These are phyloP conservation scores for Kurtzmaniella quercitrusa DNA, from an alignment of 1,139 yeast genomes.

Conservation along the genomic window DNA sequence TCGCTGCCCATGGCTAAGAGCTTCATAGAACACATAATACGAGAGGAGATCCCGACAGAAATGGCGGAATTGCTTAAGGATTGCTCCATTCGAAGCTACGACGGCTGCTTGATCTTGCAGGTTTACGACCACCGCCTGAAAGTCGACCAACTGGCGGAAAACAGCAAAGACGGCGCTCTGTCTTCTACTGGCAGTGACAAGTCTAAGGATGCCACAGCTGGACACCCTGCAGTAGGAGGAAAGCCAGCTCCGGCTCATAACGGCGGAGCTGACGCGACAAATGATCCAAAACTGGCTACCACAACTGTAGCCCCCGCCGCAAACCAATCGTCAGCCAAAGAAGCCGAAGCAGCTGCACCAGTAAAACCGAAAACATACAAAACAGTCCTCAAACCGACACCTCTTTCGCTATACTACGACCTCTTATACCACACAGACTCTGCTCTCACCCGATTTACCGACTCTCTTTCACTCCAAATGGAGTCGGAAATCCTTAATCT, in stretches of 20 bases:
- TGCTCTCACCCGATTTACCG: slow-evolving; percentile 71
- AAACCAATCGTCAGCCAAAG: slow-evolving; percentile 2
- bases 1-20: slow-evolving; percentile 74
- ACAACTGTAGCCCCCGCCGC: slow-evolving; percentile 2
- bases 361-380: slow-evolving; percentile 65
- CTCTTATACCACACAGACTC: slow-evolving; percentile 78
- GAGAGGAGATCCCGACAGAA: slow-evolving; percentile 83
- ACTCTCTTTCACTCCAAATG: slow-evolving; percentile 68
- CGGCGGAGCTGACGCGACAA: not conserved
- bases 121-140: slow-evolving; percentile 61
- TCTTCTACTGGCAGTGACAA: too few relatives aligned
- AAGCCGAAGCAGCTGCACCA: not conserved
- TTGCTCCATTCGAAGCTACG: slow-evolving; percentile 76
- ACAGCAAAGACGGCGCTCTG: not conserved
- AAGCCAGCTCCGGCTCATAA: not conserved
- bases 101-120: slow-evolving; percentile 82
- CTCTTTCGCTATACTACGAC: slow-evolving; percentile 78
- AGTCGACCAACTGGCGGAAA: not conserved
- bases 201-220: not conserved
- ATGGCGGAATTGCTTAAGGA: slow-evolving; percentile 86
- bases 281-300: not conserved
- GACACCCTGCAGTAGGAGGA: not conserved
- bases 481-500: slow-evolving; percentile 80
- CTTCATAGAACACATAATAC: slow-evolving; percentile 73
- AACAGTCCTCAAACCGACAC: slow-evolving; percentile 76